Evolutionary conservation across 371 early-diverging fungal species (phyloP).

Genomic region (Lichtheimia ornata): DNA sequence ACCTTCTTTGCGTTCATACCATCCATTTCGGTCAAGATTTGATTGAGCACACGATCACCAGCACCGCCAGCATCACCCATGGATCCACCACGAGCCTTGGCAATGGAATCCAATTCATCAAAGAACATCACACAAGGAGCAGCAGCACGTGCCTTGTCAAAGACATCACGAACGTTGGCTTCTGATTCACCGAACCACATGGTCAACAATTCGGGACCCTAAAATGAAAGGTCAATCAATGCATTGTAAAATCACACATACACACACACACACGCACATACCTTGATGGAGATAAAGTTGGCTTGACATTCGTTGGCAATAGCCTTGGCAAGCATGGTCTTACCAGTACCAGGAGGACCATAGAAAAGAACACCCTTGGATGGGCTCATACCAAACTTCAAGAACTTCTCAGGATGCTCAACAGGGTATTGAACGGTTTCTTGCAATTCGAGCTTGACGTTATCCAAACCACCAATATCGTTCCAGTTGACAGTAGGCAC

Average conservation of each 20-base stretch:
- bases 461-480: conserved; percentile 99
- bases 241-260: background rate
- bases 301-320: conserved; percentile 99
- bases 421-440: conserved; percentile 99
- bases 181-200: conserved; percentile 99
- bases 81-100: conserved; percentile 92
- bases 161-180: conserved; percentile 99
- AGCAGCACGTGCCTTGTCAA: conserved; percentile 99
- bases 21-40: conserved; percentile 99
- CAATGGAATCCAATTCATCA: conserved; percentile 99
- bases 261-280: conserved; percentile 10
- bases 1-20: conserved; percentile 98
- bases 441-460: conserved; percentile 98
- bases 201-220: conserved; percentile 99
- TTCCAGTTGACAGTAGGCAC: conserved; percentile 98
- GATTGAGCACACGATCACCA: conserved; percentile 99
- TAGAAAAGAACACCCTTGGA: conserved; percentile 99
- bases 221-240: background rate
- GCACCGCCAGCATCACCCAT: conserved; percentile 94
- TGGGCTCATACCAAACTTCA: conserved; percentile 99
- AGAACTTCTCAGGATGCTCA: conserved; percentile 99
- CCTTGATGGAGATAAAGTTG: conserved; percentile 99
- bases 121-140: conserved; percentile 99
- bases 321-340: conserved; percentile 99
- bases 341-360: conserved; percentile 99